Evolutionary conservation across 2,329 filamentous ascomycete genomes (phyloP).

Genomic region (Fusarium torulosum): DNA sequence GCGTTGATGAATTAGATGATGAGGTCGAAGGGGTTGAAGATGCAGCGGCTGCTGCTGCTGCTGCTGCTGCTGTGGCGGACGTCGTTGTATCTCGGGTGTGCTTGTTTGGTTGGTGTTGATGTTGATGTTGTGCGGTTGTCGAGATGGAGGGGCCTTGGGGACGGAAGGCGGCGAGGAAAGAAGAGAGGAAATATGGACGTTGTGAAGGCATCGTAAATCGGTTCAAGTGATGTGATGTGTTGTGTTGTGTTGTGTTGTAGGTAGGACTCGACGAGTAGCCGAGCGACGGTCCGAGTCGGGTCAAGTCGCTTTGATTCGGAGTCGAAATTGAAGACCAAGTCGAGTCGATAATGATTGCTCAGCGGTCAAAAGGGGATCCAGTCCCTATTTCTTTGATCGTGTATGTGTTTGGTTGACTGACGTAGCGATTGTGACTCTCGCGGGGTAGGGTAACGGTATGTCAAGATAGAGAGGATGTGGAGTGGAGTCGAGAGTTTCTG

Average conservation of each 20-base stretch:
- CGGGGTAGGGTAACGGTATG: background rate
- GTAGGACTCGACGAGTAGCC: conserved; percentile 9
- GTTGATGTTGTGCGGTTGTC: conserved; percentile 47
- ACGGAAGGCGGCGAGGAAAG: conserved; percentile 68
- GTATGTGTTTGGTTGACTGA: conserved; percentile 5
- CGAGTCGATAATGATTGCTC: background rate
- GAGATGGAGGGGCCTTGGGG: conserved; percentile 56
- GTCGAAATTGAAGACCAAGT: background rate
- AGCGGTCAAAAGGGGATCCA: conserved; percentile 10
- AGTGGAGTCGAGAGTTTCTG: conserved; percentile 12
- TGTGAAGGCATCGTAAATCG: conserved; percentile 61
- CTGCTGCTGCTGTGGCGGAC: conserved; percentile 37
- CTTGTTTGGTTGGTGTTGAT: conserved; percentile 53
- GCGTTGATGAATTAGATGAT: conserved; percentile 40
- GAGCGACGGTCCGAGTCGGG: conserved; percentile 31
- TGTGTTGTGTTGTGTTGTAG: background rate
- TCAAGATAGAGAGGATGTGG: conserved; percentile 3
- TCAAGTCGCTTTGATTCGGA: conserved; percentile 3
- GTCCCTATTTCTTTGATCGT: background rate
- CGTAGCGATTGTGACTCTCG: conserved; percentile 9
- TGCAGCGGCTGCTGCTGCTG: conserved; percentile 39
- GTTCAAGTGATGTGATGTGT: conserved; percentile 1
- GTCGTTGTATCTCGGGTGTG: conserved; percentile 51
- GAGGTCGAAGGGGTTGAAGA: conserved; percentile 43
- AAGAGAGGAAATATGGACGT: conserved; percentile 68